These are phyloP conservation scores for Malus hybrid DNA, from an alignment of 331 rosid genomes.

Conservation along the genomic window DNA sequence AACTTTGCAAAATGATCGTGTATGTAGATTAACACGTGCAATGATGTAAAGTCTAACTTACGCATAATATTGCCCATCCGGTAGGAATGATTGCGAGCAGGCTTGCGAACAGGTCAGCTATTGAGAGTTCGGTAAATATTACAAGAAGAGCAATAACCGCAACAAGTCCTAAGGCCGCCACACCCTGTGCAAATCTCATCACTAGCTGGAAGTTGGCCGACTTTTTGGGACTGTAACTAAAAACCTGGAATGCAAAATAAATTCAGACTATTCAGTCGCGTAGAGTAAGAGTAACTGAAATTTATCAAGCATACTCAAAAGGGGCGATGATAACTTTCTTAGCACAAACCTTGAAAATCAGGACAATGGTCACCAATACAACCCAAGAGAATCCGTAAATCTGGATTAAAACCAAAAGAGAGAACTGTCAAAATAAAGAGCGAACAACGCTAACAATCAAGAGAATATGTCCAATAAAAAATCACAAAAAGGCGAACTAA, in stretches of 20 bases:
- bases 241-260: constrained; percentile 48
- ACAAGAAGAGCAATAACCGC: constrained; percentile 63
- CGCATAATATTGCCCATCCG: constrained; percentile 85
- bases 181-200: constrained; percentile 80
- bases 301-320: constrained; percentile 5
- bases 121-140: constrained; percentile 47
- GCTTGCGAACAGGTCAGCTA: constrained; percentile 80
- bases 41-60: constrained; percentile 28
- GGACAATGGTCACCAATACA: constrained; percentile 59
- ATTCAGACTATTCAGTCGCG: neutral
- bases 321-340: constrained; percentile 5
- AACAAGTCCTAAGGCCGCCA: constrained; percentile 53
- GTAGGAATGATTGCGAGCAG: constrained; percentile 81
- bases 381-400: constrained; percentile 91
- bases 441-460: neutral
- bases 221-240: constrained; percentile 75
- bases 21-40: neutral
- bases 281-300: neutral
- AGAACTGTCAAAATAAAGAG: constrained; percentile 6
- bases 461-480: neutral
- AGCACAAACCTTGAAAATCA: constrained; percentile 81
- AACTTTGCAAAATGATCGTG: neutral
- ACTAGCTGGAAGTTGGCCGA: constrained; percentile 58
- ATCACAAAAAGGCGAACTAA: neutral
- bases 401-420: constrained; percentile 30